These are phyloP conservation scores for Penicillium alfredii DNA, from an alignment of 495 filamentous ascomycete genomes.

Conservation along the genomic window DNA sequence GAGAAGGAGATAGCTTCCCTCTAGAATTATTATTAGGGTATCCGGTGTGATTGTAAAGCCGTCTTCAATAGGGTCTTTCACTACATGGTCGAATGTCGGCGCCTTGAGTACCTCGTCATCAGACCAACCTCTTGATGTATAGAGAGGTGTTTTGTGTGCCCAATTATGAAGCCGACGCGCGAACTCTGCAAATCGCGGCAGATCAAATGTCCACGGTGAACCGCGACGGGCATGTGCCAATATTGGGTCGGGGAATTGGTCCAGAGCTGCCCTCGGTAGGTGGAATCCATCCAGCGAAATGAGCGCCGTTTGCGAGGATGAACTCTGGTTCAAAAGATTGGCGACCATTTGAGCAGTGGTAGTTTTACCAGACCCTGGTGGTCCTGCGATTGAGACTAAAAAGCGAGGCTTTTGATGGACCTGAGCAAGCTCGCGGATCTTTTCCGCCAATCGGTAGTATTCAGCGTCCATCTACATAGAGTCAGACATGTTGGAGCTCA, in stretches of 20 bases:
- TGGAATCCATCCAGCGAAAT: slow-evolving; percentile 45
- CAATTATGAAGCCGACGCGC: slow-evolving; percentile 13
- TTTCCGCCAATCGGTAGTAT: slow-evolving; percentile 18
- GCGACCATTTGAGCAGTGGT: slow-evolving; percentile 37
- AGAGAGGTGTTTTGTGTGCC: slow-evolving; percentile 21
- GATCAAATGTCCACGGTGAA: slow-evolving; percentile 40
- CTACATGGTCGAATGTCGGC: slow-evolving; percentile 35
- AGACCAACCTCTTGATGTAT: slow-evolving; percentile 3
- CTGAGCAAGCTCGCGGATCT: slow-evolving; percentile 17
- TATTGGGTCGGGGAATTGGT: slow-evolving; percentile 29
- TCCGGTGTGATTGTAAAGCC: slow-evolving; percentile 28
- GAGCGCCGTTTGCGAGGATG: slow-evolving; percentile 14
- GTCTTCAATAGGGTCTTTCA: slow-evolving; percentile 36
- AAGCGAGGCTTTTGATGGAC: slow-evolving; percentile 18
- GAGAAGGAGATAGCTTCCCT: slow-evolving; percentile 36
- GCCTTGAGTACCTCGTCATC: slow-evolving; percentile 16
- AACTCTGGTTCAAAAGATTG: slow-evolving; percentile 22
- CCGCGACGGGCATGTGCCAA: slow-evolving; percentile 37
- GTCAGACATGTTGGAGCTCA: too few relatives aligned
- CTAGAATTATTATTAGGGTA: slow-evolving; percentile 30
- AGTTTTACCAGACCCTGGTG: slow-evolving; percentile 45
- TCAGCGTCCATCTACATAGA: slow-evolving; percentile 28
- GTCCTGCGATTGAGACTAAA: slow-evolving; percentile 39
- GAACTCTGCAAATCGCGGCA: slow-evolving; percentile 24
- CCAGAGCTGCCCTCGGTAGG: slow-evolving; percentile 27